Evolutionary conservation across 179 eudicot species (phyloP).

Genomic region (Silene coronaria): DNA sequence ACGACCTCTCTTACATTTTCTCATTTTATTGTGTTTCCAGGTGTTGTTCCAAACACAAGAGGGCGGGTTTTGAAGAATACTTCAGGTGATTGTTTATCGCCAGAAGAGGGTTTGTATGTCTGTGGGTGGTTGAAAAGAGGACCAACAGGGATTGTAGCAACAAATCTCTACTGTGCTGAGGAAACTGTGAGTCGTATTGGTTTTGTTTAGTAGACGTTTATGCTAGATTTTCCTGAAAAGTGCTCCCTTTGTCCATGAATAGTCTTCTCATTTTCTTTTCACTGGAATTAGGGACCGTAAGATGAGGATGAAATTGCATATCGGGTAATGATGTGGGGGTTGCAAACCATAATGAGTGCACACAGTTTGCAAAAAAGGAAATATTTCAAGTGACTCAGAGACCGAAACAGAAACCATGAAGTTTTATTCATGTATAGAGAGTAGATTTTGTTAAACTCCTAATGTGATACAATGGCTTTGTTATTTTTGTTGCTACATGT

Average conservation of each 20-base stretch:
- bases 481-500: background rate
- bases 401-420: no score
- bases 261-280: background rate
- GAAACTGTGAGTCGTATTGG: conserved; percentile 62
- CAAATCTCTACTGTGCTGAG: conserved; percentile 87
- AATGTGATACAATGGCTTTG: background rate
- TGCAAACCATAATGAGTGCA: no score
- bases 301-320: no score
- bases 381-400: no score
- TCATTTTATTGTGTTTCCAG: conserved; percentile 33
- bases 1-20: background rate
- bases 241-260: background rate
- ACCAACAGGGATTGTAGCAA: conserved; percentile 85
- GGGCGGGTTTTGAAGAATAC: conserved; percentile 59
- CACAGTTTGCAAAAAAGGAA: no score
- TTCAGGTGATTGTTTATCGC: conserved; percentile 32
- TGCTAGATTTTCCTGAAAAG: background rate
- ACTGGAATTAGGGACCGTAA: no score
- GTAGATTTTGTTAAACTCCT: background rate
- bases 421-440: no score
- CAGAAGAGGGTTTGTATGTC: conserved; percentile 62
- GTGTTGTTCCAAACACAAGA: conserved; percentile 70
- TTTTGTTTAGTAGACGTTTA: background rate
- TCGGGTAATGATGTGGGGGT: no score
- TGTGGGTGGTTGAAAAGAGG: conserved; percentile 98